phyloP scores from a whole-genome alignment of 1,284 basidiomycete genomes.

The Cystobasidium pallidum region DNA sequence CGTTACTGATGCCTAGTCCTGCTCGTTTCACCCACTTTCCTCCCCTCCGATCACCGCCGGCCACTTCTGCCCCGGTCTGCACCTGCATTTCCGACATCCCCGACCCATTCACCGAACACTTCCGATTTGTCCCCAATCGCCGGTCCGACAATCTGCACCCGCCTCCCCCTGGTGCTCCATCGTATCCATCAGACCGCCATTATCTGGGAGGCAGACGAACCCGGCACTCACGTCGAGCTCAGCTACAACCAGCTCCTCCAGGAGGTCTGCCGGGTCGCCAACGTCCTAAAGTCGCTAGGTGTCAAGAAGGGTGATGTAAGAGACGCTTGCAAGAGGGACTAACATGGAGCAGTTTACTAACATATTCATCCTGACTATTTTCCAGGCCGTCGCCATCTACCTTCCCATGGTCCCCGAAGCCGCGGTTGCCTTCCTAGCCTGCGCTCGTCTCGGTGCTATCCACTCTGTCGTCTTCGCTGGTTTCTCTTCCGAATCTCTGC shows the following conservation, averaged over 20 bases:
- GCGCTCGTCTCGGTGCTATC: constrained; percentile 93
- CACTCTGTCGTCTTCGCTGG: constrained; percentile 99
- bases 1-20: constrained; percentile 70
- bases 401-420: constrained; percentile 65
- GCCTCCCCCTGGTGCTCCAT: constrained; percentile 50
- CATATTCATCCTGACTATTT: too few species aligned
- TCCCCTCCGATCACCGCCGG: constrained; percentile 2
- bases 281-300: constrained; percentile 86
- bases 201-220: constrained; percentile 98
- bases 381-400: constrained; percentile 76
- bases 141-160: constrained; percentile 59
- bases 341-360: too few species aligned
- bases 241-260: constrained; percentile 83
- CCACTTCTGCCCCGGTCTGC: not conserved
- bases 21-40: too few species aligned
- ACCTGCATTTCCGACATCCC: constrained; percentile 1
- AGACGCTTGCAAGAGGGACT: not conserved
- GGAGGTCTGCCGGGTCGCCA: constrained; percentile 86
- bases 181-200: constrained; percentile 77
- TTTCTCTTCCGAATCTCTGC: constrained; percentile 93
- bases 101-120: constrained; percentile 60
- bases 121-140: not conserved
- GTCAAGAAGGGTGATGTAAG: constrained; percentile 89
- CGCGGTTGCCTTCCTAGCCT: constrained; percentile 92
- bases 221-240: constrained; percentile 75